phyloP scores from a whole-genome alignment of 371 early-diverging fungal genomes.

The Batkoa obscura region DNA sequence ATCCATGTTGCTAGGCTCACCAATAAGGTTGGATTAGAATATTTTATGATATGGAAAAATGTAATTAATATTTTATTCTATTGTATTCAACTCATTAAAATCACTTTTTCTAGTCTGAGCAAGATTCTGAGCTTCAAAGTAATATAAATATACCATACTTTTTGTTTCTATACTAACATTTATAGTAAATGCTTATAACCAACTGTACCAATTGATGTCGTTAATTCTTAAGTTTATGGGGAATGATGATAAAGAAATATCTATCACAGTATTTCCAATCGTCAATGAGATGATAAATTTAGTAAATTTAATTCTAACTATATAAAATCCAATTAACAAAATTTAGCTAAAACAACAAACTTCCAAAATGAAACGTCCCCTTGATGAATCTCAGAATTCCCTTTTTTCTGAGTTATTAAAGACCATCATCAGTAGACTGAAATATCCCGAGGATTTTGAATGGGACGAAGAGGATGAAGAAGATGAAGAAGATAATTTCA shows the following conservation, averaged over 20 bases:
- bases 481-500: slow-evolving; percentile 54
- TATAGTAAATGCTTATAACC: slow-evolving; percentile 18
- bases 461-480: slow-evolving; percentile 58
- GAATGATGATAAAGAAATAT: slow-evolving; percentile 67
- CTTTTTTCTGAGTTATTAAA: slow-evolving; percentile 48
- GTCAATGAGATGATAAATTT: slow-evolving; percentile 44
- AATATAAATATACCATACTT: slow-evolving; percentile 12
- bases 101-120: slow-evolving; percentile 1
- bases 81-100: background rate
- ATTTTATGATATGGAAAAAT: slow-evolving; percentile 57
- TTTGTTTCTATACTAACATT: slow-evolving; percentile 10
- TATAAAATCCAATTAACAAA: background rate
- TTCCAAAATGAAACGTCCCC: slow-evolving; percentile 33
- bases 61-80: slow-evolving; percentile 6
- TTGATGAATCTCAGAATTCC: slow-evolving; percentile 41
- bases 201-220: slow-evolving; percentile 15
- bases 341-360: slow-evolving; percentile 32
- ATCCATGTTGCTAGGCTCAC: slow-evolving; percentile 64
- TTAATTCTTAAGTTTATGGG: slow-evolving; percentile 41
- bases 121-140: slow-evolving; percentile 2
- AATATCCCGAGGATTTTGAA: slow-evolving; percentile 66
- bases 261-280: slow-evolving; percentile 49
- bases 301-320: slow-evolving; percentile 13
- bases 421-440: slow-evolving; percentile 63
- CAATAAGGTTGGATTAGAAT: slow-evolving; percentile 63